Base-by-base conservation (phyloP, 2,329 filamentous ascomycete genomes). In the Phialophora expanda region DNA sequence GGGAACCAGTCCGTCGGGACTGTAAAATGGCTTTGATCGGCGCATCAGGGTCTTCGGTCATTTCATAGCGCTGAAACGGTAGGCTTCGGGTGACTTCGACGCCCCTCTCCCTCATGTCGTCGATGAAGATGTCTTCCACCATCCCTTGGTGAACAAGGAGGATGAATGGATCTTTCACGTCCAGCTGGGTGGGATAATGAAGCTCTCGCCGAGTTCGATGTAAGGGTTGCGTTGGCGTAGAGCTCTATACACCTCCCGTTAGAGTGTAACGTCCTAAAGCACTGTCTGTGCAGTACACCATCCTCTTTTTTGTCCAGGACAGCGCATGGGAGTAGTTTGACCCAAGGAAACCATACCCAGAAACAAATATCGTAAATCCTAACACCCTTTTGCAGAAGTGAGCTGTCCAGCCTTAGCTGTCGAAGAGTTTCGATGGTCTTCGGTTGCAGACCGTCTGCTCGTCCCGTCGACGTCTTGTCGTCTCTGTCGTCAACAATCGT, bases 381-480 rank as follows among this genome's bases (percentile, higher is more conserved):
- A 22, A 48, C 44, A 7, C 44, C 44, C 3, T 48, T 20, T 6
- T 22, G 17, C 14, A 48, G 22, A 8, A 48, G 44, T 8, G 44
- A 20, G 22, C 22, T 12, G 17, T n/a, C 44, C n/a, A 48, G 44
- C 22, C 44, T 48, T 9, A 48, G 11, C 11, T 48, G 89, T 68
- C 86, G 85, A 72, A 92, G 85, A 0, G 90, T 92, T 79, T 92
- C 90, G 72, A 93, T 90, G 0, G 89, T 90, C 78, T 92, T 92
- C 53, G 90, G 90, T 73, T 92, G 90, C 60, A 92, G 80, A 48
- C 90, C 90, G 75, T 92, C 90, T 68, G 89, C 89, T 64, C 85
- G 81, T 50, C 89, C 89, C 8, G 88, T 88, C 5, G 86, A 82
- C 1, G 90, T 93, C 73, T 86, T 86, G 72, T 90, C 85, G 38